phyloP scores from a whole-genome alignment of 192 early-diverging fungal species.

The Geosiphon pyriformis region DNA sequence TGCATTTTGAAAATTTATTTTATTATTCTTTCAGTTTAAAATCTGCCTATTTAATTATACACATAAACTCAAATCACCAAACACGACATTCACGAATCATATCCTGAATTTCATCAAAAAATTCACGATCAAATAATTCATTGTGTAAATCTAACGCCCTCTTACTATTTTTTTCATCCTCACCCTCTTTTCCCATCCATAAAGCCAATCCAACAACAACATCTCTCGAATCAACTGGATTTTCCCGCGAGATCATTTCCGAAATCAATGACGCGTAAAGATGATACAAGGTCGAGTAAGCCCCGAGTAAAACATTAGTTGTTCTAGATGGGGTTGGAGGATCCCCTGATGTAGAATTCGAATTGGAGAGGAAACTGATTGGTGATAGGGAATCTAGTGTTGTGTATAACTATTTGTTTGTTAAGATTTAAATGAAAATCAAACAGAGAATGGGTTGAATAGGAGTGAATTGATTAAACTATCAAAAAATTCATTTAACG shows the following conservation, averaged over 20 bases:
- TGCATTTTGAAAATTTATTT: no score
- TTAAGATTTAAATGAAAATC: neutral
- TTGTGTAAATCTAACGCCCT: conserved; percentile 19
- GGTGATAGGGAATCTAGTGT: neutral
- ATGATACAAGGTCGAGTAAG: conserved; percentile 35
- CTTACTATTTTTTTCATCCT: neutral
- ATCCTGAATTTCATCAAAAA: conserved; percentile 38
- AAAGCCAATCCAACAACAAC: conserved; percentile 47
- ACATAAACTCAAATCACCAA: conserved; percentile 31
- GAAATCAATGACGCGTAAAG: conserved; percentile 51
- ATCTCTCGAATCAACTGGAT: conserved; percentile 41
- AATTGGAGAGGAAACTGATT: neutral
- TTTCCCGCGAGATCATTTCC: conserved; percentile 43
- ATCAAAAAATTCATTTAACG: neutral
- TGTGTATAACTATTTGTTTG: conserved; percentile 6
- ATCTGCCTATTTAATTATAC: no score
- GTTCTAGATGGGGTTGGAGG: conserved; percentile 24
- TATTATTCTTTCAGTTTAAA: no score
- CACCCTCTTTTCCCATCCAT: neutral
- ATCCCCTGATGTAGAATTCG: neutral
- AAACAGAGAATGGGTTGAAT: neutral
- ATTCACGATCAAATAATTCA: conserved; percentile 27
- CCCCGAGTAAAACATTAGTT: conserved; percentile 41
- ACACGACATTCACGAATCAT: conserved; percentile 41
- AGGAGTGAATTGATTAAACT: neutral